Evolutionary conservation across 2,329 filamentous ascomycete species (phyloP).

Genomic region (Berkeleyomyces rouxiae): DNA sequence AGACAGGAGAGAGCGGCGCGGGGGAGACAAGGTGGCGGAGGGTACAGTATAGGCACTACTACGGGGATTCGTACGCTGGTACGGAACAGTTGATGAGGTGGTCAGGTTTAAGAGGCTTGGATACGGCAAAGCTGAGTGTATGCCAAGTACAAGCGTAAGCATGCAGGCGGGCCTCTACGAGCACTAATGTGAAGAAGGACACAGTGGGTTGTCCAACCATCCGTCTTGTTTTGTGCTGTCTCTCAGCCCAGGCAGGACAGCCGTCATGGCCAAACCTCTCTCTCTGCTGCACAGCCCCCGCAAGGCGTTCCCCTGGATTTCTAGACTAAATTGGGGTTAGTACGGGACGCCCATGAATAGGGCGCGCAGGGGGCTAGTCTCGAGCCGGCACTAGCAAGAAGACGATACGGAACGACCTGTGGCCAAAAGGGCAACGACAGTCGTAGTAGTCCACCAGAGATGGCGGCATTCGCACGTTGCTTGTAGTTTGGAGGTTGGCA

Average conservation of each 20-base stretch:
- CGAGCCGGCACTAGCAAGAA: background rate
- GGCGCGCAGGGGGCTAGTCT: background rate
- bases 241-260: background rate
- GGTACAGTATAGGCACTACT: background rate
- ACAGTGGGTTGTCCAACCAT: too few species aligned
- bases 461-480: background rate
- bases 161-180: background rate
- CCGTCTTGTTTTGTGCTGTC: background rate
- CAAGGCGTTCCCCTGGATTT: slow-evolving; percentile 12
- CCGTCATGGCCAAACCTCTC: background rate
- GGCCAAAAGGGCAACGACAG: background rate
- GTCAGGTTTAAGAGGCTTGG: too few species aligned
- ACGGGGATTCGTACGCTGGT: background rate
- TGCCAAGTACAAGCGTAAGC: too few species aligned
- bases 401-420: background rate
- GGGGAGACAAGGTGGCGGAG: background rate
- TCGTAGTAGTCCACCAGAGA: too few species aligned
- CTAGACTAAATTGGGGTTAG: background rate
- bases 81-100: too few species aligned
- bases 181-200: background rate
- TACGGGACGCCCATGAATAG: background rate
- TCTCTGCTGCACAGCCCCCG: slow-evolving; percentile 8
- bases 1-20: background rate
- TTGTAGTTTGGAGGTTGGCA: background rate
- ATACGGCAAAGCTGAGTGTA: too few species aligned